phyloP scores from a whole-genome alignment of 352 stramenopile genomes.

The Globisporangium paddicum region DNA sequence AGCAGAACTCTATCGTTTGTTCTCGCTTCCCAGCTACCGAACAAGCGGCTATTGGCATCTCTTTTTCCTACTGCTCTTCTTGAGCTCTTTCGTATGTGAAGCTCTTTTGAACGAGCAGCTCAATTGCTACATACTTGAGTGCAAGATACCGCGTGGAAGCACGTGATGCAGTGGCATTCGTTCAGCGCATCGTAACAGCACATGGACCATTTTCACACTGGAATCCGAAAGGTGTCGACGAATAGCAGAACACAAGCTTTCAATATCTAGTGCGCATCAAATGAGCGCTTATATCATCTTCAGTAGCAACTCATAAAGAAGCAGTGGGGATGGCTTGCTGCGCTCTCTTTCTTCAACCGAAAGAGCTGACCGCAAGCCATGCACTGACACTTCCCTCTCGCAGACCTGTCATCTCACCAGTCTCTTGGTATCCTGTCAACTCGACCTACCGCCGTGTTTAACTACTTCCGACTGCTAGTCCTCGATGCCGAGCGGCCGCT shows the following conservation, averaged over 20 bases:
- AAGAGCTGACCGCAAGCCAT: not conserved
- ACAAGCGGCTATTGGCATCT: no score
- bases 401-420: no score
- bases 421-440: not conserved
- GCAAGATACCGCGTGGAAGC: no score
- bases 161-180: no score
- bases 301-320: not conserved
- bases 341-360: conserved; percentile 3
- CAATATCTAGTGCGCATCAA: not conserved
- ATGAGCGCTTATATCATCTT: conserved; percentile 1
- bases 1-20: no score
- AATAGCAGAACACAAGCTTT: not conserved
- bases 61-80: not conserved
- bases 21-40: no score
- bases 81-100: not conserved
- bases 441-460: not conserved
- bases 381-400: not conserved
- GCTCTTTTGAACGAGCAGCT: not conserved
- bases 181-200: no score
- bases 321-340: not conserved
- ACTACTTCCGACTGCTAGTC: conserved; percentile 4
- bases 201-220: no score
- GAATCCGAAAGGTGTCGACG: no score
- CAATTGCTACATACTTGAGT: no score
- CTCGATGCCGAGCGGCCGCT: conserved; percentile 6